Percentiles rank a stretch among this genome's conserved stretches.
Evolutionary conservation across 2,329 filamentous ascomycete species (phyloP).

Genomic region (Curvularia spicifera): DNA sequence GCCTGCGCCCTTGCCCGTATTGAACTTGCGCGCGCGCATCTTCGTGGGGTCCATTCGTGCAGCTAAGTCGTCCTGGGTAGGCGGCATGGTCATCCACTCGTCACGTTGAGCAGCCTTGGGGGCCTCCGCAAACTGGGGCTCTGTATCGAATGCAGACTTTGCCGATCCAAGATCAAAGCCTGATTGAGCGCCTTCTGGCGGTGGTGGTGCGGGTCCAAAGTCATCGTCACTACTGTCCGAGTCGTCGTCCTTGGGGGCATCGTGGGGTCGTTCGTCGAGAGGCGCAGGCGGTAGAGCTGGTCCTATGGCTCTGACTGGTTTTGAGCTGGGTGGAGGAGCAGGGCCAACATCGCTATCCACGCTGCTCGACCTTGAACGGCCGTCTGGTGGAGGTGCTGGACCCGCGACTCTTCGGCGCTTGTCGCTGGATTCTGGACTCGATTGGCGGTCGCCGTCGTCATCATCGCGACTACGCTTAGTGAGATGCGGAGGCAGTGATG

Average conservation of each 20-base stretch:
- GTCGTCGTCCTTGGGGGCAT: constrained; percentile 47
- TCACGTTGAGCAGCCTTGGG: constrained; percentile 69
- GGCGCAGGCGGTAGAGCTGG: constrained; percentile 61
- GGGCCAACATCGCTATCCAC: constrained; percentile 38
- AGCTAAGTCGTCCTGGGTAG: constrained; percentile 57
- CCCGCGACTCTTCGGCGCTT: constrained; percentile 62
- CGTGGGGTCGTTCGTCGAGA: constrained; percentile 54
- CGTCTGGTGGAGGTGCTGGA: constrained; percentile 56
- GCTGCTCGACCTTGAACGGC: constrained; percentile 34
- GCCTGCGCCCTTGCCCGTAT: constrained; percentile 68
- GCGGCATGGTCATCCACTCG: constrained; percentile 65
- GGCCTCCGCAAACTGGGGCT: constrained; percentile 38
- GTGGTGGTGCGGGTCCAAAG: constrained; percentile 56
- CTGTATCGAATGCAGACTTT: constrained; percentile 43
- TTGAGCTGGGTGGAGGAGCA: constrained; percentile 54
- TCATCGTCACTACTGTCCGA: constrained; percentile 52
- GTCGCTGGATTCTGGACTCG: constrained; percentile 51
- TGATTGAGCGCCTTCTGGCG: constrained; percentile 25
- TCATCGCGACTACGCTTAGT: constrained; percentile 59
- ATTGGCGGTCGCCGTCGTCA: constrained; percentile 49
- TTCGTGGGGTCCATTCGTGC: constrained; percentile 82
- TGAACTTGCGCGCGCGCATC: constrained; percentile 81
- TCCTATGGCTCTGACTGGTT: constrained; percentile 54
- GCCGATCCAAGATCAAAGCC: constrained; percentile 20
- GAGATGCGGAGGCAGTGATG: constrained; percentile 71